These are phyloP conservation scores for Pseudocercospora ulei DNA, from an alignment of 2,329 filamentous ascomycete species.

Conservation along the genomic window DNA sequence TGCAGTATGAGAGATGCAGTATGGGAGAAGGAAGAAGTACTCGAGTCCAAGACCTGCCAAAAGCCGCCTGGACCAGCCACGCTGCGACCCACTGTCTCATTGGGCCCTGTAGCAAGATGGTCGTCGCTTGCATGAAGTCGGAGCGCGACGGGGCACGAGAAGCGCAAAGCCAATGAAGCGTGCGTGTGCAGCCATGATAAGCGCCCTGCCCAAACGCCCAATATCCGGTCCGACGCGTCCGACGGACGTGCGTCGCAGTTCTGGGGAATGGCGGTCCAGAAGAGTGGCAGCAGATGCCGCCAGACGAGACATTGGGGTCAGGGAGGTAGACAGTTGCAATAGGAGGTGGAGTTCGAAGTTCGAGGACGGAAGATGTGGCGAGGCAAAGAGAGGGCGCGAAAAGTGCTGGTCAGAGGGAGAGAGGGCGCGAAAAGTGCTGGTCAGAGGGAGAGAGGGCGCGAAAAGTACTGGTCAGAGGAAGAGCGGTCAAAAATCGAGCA, in stretches of 20 bases:
- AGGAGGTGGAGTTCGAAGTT: too few relatives aligned
- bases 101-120: not conserved
- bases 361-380: too few relatives aligned
- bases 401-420: too few relatives aligned
- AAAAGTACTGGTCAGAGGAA: too few relatives aligned
- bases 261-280: not conserved
- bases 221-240: conserved; percentile 2
- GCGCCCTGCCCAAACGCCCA: conserved; percentile 5
- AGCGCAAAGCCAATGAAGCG: conserved; percentile 5
- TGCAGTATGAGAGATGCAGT: not conserved
- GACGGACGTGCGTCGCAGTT: not conserved
- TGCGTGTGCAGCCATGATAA: conserved; percentile 3
- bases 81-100: conserved; percentile 4
- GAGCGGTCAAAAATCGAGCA: too few relatives aligned
- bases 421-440: too few relatives aligned
- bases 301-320: not conserved
- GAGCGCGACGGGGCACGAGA: not conserved
- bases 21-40: not conserved
- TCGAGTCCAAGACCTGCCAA: not conserved
- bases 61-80: conserved; percentile 2
- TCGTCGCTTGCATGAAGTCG: conserved; percentile 3
- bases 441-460: too few relatives aligned
- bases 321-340: too few relatives aligned
- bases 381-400: too few relatives aligned
- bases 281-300: not conserved